Evolutionary conservation across 768 basidiomycete species (phyloP).

Genomic region (Macrolepiota dolichaula): DNA sequence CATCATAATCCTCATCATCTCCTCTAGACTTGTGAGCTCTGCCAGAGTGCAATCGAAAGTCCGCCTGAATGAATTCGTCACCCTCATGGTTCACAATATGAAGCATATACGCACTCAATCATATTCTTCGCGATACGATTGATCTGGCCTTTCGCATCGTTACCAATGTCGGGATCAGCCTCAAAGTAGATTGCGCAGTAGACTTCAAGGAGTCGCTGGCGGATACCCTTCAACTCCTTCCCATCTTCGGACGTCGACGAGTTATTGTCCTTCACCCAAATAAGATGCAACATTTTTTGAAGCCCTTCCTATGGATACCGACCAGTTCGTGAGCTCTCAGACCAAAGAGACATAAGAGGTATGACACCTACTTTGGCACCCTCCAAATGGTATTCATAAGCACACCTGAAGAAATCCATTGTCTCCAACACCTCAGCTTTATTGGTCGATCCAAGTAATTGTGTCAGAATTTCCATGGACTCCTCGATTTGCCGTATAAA

Average conservation of each 20-base stretch:
- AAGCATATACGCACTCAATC: slow-evolving; percentile 73
- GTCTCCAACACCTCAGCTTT: slow-evolving; percentile 81
- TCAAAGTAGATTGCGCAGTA: slow-evolving; percentile 83
- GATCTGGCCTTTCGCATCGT: slow-evolving; percentile 81
- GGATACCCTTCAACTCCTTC: slow-evolving; percentile 81
- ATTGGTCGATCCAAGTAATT: slow-evolving; percentile 82
- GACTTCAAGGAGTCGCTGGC: slow-evolving; percentile 83
- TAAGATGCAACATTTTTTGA: slow-evolving; percentile 94
- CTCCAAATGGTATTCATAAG: slow-evolving; percentile 77
- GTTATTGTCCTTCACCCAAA: slow-evolving; percentile 94
- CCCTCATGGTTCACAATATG: neutral
- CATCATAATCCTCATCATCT: slow-evolving; percentile 97
- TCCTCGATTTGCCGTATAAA: slow-evolving; percentile 67
- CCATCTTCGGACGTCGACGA: slow-evolving; percentile 62
- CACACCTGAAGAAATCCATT: slow-evolving; percentile 86
- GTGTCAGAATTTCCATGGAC: slow-evolving; percentile 68
- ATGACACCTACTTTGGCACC: slow-evolving; percentile 59
- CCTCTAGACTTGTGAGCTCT: slow-evolving; percentile 92
- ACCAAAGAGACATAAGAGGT: neutral
- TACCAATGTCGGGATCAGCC: slow-evolving; percentile 61
- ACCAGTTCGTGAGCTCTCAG: neutral
- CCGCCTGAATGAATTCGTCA: slow-evolving; percentile 44
- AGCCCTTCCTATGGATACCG: slow-evolving; percentile 66
- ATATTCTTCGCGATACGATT: slow-evolving; percentile 95
- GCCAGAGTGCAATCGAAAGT: slow-evolving; percentile 93